Percentiles rank a stretch among this genome's conserved stretches.
These are phyloP conservation scores for Blastobotrys malaysiensis DNA, from an alignment of 1,139 yeast species.

Conservation along the genomic window DNA sequence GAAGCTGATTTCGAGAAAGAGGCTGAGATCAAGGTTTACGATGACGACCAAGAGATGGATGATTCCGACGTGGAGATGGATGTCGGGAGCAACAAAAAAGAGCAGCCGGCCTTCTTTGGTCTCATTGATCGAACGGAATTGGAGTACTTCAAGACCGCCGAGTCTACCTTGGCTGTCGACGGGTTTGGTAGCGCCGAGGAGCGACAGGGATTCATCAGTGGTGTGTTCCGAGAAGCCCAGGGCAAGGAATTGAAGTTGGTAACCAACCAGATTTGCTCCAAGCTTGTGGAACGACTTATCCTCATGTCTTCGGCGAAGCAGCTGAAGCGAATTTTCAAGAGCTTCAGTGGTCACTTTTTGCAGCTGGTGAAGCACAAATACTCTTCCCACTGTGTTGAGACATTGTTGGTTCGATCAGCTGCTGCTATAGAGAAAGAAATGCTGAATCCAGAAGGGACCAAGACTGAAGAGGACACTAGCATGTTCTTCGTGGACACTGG, in stretches of 20 bases:
- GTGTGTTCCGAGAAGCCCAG: conserved; percentile 77
- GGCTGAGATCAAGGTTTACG: conserved; percentile 1
- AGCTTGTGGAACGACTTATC: conserved; percentile 82
- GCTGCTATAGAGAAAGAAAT: conserved; percentile 71
- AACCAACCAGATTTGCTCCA: conserved; percentile 92
- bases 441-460: conserved; percentile 25
- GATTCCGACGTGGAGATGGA: conserved; percentile 1
- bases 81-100: not conserved
- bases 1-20: conserved; percentile 5
- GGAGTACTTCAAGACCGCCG: conserved; percentile 90
- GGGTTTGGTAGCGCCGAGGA: conserved; percentile 76
- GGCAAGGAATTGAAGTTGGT: conserved; percentile 91
- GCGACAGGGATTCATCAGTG: conserved; percentile 60
- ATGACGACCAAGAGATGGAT: conserved; percentile 9
- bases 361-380: conserved; percentile 83
- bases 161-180: conserved; percentile 73
- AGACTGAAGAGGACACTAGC: conserved; percentile 32
- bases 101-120: conserved; percentile 60
- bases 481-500: conserved; percentile 22
- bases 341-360: conserved; percentile 65
- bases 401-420: conserved; percentile 71
- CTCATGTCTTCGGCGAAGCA: conserved; percentile 60
- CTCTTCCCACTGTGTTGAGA: conserved; percentile 90
- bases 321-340: conserved; percentile 54
- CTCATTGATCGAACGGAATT: conserved; percentile 76